Evolutionary conservation across 371 early-diverging fungal genomes (phyloP).

Genomic region (Chytridiales sp.): DNA sequence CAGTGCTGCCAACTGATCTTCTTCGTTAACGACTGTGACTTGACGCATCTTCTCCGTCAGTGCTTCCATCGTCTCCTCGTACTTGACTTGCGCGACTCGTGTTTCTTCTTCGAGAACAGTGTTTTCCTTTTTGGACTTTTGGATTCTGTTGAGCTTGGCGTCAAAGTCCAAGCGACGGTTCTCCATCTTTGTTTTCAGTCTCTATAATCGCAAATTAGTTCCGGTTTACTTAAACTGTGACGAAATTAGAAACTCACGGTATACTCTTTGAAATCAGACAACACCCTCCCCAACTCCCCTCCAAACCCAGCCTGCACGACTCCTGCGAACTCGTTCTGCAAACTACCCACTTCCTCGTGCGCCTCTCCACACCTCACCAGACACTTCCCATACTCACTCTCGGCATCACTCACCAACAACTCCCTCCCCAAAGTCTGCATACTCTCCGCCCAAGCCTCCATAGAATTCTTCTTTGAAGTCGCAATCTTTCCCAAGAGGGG

Average conservation of each 20-base stretch:
- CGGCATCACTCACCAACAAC: background rate
- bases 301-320: constrained; percentile 22
- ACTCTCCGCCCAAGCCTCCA: constrained; percentile 15
- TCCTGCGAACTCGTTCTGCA: constrained; percentile 58
- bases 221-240: background rate
- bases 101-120: constrained; percentile 88
- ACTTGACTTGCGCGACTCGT: constrained; percentile 83
- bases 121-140: constrained; percentile 86
- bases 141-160: constrained; percentile 79
- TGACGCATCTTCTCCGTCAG: constrained; percentile 40
- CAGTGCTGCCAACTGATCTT: constrained; percentile 56
- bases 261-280: constrained; percentile 66
- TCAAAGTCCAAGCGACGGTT: constrained; percentile 89
- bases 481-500: constrained; percentile 16
- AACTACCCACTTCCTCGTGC: constrained; percentile 59
- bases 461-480: constrained; percentile 12
- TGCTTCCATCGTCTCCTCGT: constrained; percentile 72
- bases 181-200: constrained; percentile 79
- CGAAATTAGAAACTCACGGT: constrained; percentile 18
- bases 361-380: constrained; percentile 62
- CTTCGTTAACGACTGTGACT: constrained; percentile 49
- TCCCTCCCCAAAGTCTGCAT: constrained; percentile 1
- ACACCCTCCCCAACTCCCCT: constrained; percentile 44
- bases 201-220: too few species aligned
- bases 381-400: constrained; percentile 39